Conservation (phyloP, 176 grass and related monocot genomes). For the Panicum miliaceum region DNA sequence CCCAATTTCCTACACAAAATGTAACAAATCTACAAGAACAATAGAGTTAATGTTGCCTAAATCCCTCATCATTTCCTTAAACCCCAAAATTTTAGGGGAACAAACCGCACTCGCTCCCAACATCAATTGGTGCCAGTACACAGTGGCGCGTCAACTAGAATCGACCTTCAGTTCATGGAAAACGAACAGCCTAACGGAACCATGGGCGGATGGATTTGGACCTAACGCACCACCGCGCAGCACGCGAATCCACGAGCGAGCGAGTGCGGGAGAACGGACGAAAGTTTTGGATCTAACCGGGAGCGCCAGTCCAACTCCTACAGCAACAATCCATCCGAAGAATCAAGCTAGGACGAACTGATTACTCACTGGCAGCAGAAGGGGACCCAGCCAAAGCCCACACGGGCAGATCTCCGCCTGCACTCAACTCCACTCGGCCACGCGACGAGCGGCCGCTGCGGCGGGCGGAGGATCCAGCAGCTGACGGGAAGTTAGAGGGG, state of each 20-base stretch:
- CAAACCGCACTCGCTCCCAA: background rate
- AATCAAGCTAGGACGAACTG: background rate
- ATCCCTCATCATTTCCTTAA: background rate
- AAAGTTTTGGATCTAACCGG: background rate
- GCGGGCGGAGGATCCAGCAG: background rate
- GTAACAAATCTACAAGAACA: constrained; percentile 1
- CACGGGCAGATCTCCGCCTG: background rate
- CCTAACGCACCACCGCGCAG: background rate
- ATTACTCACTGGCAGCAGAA: background rate
- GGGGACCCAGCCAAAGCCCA: background rate
- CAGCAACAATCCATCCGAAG: background rate
- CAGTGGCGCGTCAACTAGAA: too few species aligned
- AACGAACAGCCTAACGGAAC: background rate
- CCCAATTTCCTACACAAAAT: background rate
- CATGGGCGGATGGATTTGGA: background rate
- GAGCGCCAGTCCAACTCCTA: background rate
- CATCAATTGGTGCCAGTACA: too few species aligned
- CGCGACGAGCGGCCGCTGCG: background rate
- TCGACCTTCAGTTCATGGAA: too few species aligned
- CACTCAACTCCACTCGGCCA: background rate
- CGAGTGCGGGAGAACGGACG: background rate
- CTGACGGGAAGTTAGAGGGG: background rate
- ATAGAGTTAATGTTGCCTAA: background rate
- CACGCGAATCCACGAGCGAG: background rate
- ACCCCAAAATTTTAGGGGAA: background rate